Percentiles rank a stretch among this genome's conserved stretches.
These are phyloP conservation scores for Penicillium cataractarum DNA, from an alignment of 495 filamentous ascomycete genomes.

Conservation along the genomic window DNA sequence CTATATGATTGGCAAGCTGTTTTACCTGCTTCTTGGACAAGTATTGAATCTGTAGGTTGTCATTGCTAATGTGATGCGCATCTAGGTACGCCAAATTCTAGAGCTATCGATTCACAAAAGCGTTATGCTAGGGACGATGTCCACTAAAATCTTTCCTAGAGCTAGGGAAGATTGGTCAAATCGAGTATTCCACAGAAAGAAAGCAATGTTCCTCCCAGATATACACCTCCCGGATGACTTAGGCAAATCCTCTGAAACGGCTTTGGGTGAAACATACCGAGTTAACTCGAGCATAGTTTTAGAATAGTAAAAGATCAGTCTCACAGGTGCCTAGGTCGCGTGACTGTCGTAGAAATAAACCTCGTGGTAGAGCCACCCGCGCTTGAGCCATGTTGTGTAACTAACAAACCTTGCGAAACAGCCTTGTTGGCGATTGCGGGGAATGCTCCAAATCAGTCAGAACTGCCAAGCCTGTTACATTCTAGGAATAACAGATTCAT, in stretches of 20 bases:
- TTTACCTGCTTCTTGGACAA: too few relatives aligned
- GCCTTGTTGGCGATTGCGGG: neutral
- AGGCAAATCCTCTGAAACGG: neutral
- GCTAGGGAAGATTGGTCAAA: too few relatives aligned
- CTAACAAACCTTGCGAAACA: neutral
- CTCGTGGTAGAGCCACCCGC: neutral
- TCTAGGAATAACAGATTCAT: neutral
- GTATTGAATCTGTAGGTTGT: too few relatives aligned
- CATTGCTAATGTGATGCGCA: too few relatives aligned
- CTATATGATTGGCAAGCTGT: too few relatives aligned
- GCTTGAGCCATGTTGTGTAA: neutral
- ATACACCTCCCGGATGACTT: too few relatives aligned
- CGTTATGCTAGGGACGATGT: too few relatives aligned
- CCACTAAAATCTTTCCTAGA: too few relatives aligned
- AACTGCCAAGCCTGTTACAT: neutral
- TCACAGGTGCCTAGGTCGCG: neutral
- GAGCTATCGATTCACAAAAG: too few relatives aligned
- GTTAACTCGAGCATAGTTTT: neutral
- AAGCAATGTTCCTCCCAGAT: too few relatives aligned
- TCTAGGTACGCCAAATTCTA: too few relatives aligned
- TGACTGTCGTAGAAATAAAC: neutral
- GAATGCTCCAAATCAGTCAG: neutral
- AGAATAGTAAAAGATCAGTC: neutral
- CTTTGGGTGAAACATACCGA: neutral
- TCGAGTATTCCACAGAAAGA: too few relatives aligned